Evolutionary conservation across 768 basidiomycete genomes (phyloP).

Genomic region (Rhodotorula babjevae): DNA sequence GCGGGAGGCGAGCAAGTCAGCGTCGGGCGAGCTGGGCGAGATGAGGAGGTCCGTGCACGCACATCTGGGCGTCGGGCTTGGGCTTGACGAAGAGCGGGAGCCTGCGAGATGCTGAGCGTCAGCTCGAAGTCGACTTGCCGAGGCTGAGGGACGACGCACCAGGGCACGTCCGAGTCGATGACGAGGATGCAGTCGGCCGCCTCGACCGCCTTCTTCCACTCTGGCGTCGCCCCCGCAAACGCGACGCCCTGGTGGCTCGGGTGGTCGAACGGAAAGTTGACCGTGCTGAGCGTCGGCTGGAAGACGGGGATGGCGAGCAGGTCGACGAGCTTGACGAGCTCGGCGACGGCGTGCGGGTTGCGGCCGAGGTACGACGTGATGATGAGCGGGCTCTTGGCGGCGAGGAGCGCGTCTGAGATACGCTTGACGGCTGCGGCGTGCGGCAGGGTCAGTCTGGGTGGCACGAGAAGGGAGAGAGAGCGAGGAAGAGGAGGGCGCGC

Average conservation of each 20-base stretch:
- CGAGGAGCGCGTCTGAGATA: conserved; percentile 55
- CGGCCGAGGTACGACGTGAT: conserved; percentile 63
- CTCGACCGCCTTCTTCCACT: conserved; percentile 51
- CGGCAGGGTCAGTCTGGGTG: not conserved
- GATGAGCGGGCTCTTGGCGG: conserved; percentile 59
- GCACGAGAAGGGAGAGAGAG: not conserved
- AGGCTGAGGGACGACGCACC: conserved; percentile 38
- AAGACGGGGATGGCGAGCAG: conserved; percentile 58
- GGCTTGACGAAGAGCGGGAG: conserved; percentile 50
- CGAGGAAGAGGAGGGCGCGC: not conserved
- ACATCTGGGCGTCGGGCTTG: not conserved
- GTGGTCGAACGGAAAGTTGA: conserved; percentile 59
- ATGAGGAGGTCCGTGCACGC: not conserved
- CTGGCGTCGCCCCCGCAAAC: conserved; percentile 48
- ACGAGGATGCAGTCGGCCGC: conserved; percentile 62
- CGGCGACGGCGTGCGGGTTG: conserved; percentile 52
- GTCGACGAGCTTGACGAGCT: conserved; percentile 54
- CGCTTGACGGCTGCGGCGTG: conserved; percentile 36
- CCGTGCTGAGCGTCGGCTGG: conserved; percentile 53
- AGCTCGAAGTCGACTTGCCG: too few relatives aligned
- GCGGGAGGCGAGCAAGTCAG: not conserved
- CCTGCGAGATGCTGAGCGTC: conserved; percentile 2
- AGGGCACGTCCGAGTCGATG: conserved; percentile 64
- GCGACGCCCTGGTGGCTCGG: conserved; percentile 57
- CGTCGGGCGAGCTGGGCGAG: not conserved